Percentiles rank a stretch among this genome's conserved stretches.
These are phyloP conservation scores for Hypomyces perniciosus DNA, from an alignment of 2,329 filamentous ascomycete species.

Conservation along the genomic window DNA sequence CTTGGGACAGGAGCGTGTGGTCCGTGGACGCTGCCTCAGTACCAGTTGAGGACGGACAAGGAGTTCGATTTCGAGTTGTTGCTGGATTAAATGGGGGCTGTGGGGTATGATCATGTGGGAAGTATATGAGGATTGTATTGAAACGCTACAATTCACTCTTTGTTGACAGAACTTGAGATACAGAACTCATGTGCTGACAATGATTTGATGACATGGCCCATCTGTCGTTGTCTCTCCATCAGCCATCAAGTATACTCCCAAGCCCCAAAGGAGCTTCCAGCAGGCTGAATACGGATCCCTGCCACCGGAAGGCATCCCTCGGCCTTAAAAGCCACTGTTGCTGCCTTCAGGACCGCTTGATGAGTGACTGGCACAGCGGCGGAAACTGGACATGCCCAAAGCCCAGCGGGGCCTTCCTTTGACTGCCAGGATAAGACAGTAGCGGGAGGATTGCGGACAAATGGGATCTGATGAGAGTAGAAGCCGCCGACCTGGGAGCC, in stretches of 20 bases:
- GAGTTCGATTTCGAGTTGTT: conserved; percentile 41
- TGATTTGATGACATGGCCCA: neutral
- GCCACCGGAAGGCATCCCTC: conserved; percentile 28
- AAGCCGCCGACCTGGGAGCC: conserved; percentile 49
- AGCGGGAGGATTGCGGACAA: conserved; percentile 18
- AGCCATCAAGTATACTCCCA: conserved; percentile 34
- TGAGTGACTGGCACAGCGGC: conserved; percentile 11
- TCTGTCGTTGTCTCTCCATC: neutral
- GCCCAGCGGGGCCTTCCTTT: conserved; percentile 15
- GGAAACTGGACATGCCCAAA: conserved; percentile 24
- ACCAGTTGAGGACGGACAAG: conserved; percentile 36
- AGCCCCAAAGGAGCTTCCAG: conserved; percentile 24
- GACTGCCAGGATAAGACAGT: conserved; percentile 22
- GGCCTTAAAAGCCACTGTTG: conserved; percentile 17
- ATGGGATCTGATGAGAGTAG: conserved; percentile 23
- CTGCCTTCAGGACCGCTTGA: conserved; percentile 23
- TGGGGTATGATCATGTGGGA: neutral
- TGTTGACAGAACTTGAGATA: too few species aligned
- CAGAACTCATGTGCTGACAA: too few species aligned
- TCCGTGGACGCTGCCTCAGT: conserved; percentile 45
- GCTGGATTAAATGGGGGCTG: conserved; percentile 30
- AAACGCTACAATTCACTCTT: neutral
- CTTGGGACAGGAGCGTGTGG: conserved; percentile 58
- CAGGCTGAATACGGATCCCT: conserved; percentile 26
- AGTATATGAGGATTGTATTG: neutral